phyloP scores from a whole-genome alignment of 2,329 filamentous ascomycete species.

The Aspergillus sp. region DNA sequence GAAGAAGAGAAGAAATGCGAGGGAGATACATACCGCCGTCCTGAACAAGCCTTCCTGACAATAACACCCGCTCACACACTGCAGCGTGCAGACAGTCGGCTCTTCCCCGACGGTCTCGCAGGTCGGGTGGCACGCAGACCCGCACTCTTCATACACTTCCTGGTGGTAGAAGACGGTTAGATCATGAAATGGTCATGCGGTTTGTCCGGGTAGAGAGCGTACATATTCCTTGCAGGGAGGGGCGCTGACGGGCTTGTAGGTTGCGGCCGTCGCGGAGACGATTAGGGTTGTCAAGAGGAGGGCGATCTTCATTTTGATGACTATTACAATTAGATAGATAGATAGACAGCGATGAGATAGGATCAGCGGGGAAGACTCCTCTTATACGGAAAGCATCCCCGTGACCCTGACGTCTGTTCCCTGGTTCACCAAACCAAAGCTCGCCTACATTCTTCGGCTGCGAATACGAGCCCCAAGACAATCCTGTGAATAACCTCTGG shows the following conservation, averaged over 20 bases:
- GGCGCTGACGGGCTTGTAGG: not conserved
- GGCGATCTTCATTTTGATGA: not conserved
- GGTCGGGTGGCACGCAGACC: conserved; percentile 8
- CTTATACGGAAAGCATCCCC: no score
- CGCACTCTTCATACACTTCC: conserved; percentile 3
- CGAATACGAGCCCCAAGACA: no score
- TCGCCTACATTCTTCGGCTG: no score
- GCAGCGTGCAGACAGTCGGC: not conserved
- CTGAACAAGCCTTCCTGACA: conserved; percentile 2
- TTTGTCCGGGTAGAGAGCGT: not conserved
- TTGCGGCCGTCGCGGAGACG: not conserved
- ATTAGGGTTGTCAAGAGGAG: not conserved
- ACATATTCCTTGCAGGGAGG: conserved; percentile 5
- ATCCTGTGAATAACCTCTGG: not conserved
- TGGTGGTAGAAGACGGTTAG: not conserved
- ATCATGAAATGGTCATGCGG: no score
- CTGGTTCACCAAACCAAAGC: no score
- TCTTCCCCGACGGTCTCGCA: conserved; percentile 2
- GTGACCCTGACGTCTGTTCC: no score
- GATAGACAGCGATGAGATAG: no score
- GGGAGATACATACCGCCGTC: not conserved
- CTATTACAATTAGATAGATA: no score
- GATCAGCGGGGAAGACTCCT: no score
- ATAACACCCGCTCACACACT: conserved; percentile 6
- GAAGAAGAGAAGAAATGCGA: not conserved